These are phyloP conservation scores for Euphorbia schlechtendalii DNA, from an alignment of 441 rosid genomes.

Conservation along the genomic window DNA sequence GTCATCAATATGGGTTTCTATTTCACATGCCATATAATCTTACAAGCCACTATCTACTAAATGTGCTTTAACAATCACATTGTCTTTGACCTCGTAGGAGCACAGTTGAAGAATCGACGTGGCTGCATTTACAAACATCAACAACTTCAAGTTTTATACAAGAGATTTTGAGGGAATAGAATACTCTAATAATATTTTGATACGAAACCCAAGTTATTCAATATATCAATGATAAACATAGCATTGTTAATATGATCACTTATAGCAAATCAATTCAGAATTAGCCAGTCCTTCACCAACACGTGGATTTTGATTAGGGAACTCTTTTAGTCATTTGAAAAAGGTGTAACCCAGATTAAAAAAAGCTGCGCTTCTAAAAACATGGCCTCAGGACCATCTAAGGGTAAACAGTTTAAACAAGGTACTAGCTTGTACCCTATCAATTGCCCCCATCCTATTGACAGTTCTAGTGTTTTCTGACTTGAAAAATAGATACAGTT, in stretches of 20 bases:
- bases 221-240: too few relatives aligned
- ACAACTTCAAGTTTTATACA: too few relatives aligned
- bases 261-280: too few relatives aligned
- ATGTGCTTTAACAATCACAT: slow-evolving; percentile 29
- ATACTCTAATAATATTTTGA: too few relatives aligned
- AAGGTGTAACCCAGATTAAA: slow-evolving; percentile 80
- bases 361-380: slow-evolving; percentile 79
- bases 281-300: slow-evolving; percentile 73
- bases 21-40: too few relatives aligned
- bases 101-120: slow-evolving; percentile 84
- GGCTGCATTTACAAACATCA: slow-evolving; percentile 42
- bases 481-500: slow-evolving; percentile 37
- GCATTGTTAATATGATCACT: too few relatives aligned
- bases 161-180: too few relatives aligned
- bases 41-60: too few relatives aligned
- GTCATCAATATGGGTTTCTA: too few relatives aligned
- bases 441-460: slow-evolving; percentile 73
- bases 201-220: too few relatives aligned
- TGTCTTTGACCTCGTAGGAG: slow-evolving; percentile 68
- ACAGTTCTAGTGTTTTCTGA: slow-evolving; percentile 78
- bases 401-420: slow-evolving; percentile 73
- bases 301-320: slow-evolving; percentile 86
- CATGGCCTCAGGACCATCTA: slow-evolving; percentile 73
- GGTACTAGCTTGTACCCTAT: slow-evolving; percentile 80
- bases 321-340: slow-evolving; percentile 57